Conservation (phyloP, 495 filamentous ascomycete species). For the Penicillium lividum region DNA sequence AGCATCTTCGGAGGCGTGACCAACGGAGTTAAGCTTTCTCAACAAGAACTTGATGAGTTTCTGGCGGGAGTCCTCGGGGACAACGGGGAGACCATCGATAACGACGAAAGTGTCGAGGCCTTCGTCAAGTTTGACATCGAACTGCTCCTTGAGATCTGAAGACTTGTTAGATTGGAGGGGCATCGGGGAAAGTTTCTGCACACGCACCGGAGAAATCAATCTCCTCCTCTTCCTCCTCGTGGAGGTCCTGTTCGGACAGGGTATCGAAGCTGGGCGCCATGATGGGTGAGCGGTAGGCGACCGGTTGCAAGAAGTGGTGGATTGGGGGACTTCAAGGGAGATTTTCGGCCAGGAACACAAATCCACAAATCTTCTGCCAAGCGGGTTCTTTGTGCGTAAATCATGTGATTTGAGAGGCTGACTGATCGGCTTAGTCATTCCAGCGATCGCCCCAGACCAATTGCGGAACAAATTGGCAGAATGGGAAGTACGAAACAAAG, state of each 20-base stretch:
- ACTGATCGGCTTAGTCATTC: background rate
- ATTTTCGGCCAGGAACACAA: slow-evolving; percentile 46
- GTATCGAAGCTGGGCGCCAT: slow-evolving; percentile 77
- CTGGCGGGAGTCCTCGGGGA: slow-evolving; percentile 76
- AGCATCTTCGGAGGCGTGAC: slow-evolving; percentile 79
- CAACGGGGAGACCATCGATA: slow-evolving; percentile 86
- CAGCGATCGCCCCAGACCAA: background rate
- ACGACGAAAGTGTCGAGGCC: slow-evolving; percentile 95
- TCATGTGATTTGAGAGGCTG: background rate
- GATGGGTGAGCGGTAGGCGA: slow-evolving; percentile 33
- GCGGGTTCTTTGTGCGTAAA: slow-evolving; percentile 38
- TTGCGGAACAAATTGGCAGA: background rate
- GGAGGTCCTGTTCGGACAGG: slow-evolving; percentile 74
- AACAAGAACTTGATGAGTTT: slow-evolving; percentile 94
- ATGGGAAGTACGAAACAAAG: background rate
- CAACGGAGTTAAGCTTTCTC: slow-evolving; percentile 83
- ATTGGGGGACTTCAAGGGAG: slow-evolving; percentile 21
- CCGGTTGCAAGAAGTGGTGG: slow-evolving; percentile 24
- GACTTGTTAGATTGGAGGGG: slow-evolving; percentile 34
- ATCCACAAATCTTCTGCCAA: slow-evolving; percentile 33
- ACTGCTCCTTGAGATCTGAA: slow-evolving; percentile 83
- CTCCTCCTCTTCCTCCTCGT: slow-evolving; percentile 87
- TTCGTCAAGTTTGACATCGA: slow-evolving; percentile 92
- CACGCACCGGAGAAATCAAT: slow-evolving; percentile 80
- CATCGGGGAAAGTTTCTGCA: slow-evolving; percentile 20